phyloP scores from a whole-genome alignment of 2,329 filamentous ascomycete species.

The Penicillium nordicum region DNA sequence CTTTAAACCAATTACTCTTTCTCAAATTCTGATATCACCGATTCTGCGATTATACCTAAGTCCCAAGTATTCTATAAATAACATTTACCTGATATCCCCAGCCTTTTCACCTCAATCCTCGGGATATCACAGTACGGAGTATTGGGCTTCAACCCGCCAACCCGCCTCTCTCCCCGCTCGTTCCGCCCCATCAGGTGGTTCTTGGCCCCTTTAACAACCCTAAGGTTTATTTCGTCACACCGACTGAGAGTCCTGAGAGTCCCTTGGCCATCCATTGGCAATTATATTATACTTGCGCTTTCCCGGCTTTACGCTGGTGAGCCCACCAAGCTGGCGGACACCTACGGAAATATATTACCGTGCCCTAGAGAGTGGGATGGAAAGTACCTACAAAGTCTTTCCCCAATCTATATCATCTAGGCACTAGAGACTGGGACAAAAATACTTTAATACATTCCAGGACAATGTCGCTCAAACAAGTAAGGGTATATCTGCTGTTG shows the following conservation, averaged over 20 bases:
- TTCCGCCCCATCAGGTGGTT: neutral
- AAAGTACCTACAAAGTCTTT: neutral
- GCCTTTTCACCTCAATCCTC: neutral
- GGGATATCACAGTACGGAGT: neutral
- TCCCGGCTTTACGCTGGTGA: conserved; percentile 1
- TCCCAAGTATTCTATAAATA: neutral
- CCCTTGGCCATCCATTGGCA: conserved; percentile 3
- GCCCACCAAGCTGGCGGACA: neutral
- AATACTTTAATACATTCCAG: neutral
- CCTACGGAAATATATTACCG: neutral
- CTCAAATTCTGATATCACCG: neutral
- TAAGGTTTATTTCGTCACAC: conserved; percentile 13
- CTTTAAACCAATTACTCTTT: conserved; percentile 1
- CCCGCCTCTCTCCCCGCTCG: neutral
- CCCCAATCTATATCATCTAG: neutral
- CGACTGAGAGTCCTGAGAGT: neutral
- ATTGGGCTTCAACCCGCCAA: neutral
- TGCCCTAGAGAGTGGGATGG: conserved; percentile 6
- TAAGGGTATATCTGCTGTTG: conserved; percentile 27
- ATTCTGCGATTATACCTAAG: neutral
- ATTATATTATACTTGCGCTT: conserved; percentile 16
- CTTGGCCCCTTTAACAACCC: neutral
- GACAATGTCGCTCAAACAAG: conserved; percentile 61
- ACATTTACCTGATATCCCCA: neutral
- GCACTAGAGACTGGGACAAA: neutral